Conservation (phyloP, 2,329 filamentous ascomycete species). For the Fusarium pseudograminearum region DNA sequence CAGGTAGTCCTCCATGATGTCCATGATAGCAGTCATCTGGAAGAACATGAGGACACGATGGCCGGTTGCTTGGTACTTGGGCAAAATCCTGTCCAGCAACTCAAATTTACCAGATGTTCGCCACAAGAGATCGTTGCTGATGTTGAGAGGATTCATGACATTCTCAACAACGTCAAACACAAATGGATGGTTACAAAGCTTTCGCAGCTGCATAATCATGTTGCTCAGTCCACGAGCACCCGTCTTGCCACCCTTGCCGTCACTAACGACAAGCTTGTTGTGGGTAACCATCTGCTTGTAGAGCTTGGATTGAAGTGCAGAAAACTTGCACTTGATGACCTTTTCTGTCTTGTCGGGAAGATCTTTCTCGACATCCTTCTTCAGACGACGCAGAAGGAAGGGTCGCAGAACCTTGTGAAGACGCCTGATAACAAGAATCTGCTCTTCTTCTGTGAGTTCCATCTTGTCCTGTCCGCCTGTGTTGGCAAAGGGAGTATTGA, state of each 20-base stretch:
- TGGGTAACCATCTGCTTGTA: conserved; percentile 98
- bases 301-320: conserved; percentile 88
- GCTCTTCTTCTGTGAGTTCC: conserved; percentile 99
- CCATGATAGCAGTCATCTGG: conserved; percentile 99
- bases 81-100: conserved; percentile 88
- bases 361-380: conserved; percentile 99
- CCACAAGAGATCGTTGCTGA: conserved; percentile 95
- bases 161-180: conserved; percentile 98
- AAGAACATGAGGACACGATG: conserved; percentile 99
- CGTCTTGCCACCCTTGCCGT: conserved; percentile 95
- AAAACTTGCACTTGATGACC: conserved; percentile 99
- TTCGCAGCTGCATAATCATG: conserved; percentile 99
- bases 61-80: conserved; percentile 90
- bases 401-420: conserved; percentile 97
- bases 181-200: conserved; percentile 98
- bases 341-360: conserved; percentile 98
- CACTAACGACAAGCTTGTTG: conserved; percentile 93
- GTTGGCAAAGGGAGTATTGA: conserved; percentile 99
- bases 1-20: conserved; percentile 99
- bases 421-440: conserved; percentile 96
- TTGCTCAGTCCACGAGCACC: conserved; percentile 96
- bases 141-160: conserved; percentile 91
- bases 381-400: conserved; percentile 96
- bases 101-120: conserved; percentile 97
- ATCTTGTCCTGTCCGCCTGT: conserved; percentile 98